Percentiles rank a stretch among this genome's conserved stretches.
phyloP scores from a whole-genome alignment of 768 basidiomycete species.

The Lyophyllum atratum region DNA sequence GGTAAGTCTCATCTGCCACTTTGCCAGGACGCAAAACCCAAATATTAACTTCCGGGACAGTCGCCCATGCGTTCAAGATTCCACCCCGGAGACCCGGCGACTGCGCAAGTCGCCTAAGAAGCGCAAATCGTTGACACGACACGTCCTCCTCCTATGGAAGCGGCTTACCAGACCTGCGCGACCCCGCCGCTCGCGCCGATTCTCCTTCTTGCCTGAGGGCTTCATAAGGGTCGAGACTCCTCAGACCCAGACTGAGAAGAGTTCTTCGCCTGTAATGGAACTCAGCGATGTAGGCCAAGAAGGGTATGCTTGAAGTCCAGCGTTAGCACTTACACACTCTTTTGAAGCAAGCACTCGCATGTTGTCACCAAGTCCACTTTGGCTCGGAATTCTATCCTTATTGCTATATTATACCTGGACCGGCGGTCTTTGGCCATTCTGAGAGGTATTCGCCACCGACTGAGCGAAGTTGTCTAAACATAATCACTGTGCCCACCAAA shows the following conservation, averaged over 20 bases:
- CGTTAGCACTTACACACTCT: background rate
- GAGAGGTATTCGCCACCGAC: too few species aligned
- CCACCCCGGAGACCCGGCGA: background rate
- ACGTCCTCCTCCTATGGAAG: conserved; percentile 34
- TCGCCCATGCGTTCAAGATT: background rate
- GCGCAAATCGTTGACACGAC: conserved; percentile 21
- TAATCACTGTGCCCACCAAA: too few species aligned
- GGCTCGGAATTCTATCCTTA: too few species aligned
- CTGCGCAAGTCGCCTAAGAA: background rate
- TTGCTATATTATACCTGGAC: too few species aligned
- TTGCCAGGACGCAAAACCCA: background rate
- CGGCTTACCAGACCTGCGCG: conserved; percentile 22
- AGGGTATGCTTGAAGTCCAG: background rate
- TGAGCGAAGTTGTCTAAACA: too few species aligned
- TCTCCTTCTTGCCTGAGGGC: conserved; percentile 36
- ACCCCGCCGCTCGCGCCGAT: conserved; percentile 25
- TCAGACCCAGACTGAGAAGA: background rate
- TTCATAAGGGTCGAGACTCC: conserved; percentile 22
- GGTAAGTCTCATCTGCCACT: background rate
- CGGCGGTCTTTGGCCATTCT: too few species aligned
- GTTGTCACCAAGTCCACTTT: too few species aligned
- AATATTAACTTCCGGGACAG: background rate
- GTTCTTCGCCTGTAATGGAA: background rate
- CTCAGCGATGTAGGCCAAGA: background rate
- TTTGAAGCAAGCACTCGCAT: background rate